phyloP scores from a whole-genome alignment of 2,329 filamentous ascomycete species.

The Paraphaeosphaeria minitans region DNA sequence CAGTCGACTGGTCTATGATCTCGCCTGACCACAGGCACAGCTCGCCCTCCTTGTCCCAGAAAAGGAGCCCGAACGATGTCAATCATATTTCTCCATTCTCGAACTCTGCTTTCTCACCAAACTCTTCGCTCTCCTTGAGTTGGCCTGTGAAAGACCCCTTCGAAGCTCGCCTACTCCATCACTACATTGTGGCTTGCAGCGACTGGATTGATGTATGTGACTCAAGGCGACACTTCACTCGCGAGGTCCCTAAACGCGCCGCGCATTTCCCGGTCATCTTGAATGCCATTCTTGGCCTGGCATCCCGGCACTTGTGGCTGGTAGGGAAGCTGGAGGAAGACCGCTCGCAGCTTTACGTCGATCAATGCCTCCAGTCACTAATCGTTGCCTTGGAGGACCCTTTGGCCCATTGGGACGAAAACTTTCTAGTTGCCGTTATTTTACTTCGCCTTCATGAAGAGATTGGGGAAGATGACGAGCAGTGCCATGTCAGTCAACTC shows the following conservation, averaged over 20 bases:
- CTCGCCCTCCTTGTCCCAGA: slow-evolving; percentile 8
- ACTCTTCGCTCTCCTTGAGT: slow-evolving; percentile 21
- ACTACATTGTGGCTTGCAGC: slow-evolving; percentile 38
- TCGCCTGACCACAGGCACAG: slow-evolving; percentile 4
- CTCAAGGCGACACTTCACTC: slow-evolving; percentile 45
- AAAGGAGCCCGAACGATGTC: slow-evolving; percentile 8
- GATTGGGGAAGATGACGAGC: slow-evolving; percentile 47
- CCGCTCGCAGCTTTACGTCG: slow-evolving; percentile 53
- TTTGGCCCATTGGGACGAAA: slow-evolving; percentile 52
- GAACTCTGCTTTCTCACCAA: slow-evolving; percentile 32
- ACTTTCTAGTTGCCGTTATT: slow-evolving; percentile 56
- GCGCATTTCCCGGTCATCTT: slow-evolving; percentile 54
- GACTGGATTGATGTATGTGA: slow-evolving; percentile 38
- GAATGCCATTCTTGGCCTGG: slow-evolving; percentile 54
- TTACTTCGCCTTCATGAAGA: slow-evolving; percentile 58
- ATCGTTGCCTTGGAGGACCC: slow-evolving; percentile 53
- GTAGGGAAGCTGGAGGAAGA: slow-evolving; percentile 46
- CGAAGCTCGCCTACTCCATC: slow-evolving; percentile 35
- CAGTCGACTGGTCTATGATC: slow-evolving; percentile 7
- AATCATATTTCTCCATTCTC: slow-evolving; percentile 27
- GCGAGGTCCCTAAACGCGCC: slow-evolving; percentile 55
- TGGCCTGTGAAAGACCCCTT: slow-evolving; percentile 34
- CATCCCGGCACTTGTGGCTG: slow-evolving; percentile 53
- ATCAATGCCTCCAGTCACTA: slow-evolving; percentile 54
- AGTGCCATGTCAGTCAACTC: slow-evolving; percentile 32